These are phyloP conservation scores for Cadophora luteo-olivacea DNA, from an alignment of 2,329 filamentous ascomycete species.

Conservation along the genomic window DNA sequence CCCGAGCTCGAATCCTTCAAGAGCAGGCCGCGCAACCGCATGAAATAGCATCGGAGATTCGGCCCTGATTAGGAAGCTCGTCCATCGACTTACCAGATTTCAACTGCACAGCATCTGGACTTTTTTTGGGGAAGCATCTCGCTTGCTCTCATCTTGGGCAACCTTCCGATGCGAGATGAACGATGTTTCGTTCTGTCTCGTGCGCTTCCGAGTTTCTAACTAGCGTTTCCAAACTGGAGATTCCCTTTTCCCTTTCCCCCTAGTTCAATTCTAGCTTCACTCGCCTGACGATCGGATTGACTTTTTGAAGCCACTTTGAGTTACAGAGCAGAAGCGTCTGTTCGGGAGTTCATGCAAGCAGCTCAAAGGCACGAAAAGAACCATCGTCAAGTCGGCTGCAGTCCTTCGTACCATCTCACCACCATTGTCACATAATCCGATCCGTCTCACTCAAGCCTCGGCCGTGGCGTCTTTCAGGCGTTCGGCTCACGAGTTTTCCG, in stretches of 20 bases:
- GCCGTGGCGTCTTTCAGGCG: constrained; percentile 23
- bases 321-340: not conserved
- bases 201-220: not conserved
- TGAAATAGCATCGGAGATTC: constrained; percentile 38
- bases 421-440: not conserved
- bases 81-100: not conserved
- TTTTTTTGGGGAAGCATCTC: not conserved
- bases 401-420: not conserved
- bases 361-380: not conserved
- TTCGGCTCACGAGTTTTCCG: constrained; percentile 30
- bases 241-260: not conserved
- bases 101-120: constrained; percentile 2
- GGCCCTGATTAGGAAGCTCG: constrained; percentile 33
- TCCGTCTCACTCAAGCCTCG: not conserved
- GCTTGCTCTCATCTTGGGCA: not conserved
- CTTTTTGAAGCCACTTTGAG: not conserved
- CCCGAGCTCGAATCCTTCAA: constrained; percentile 12
- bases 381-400: not conserved
- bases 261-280: not conserved
- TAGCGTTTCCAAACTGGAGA: not conserved
- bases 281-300: not conserved
- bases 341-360: not conserved
- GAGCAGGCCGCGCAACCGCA: constrained; percentile 34
- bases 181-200: not conserved
- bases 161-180: not conserved